Conservation (phyloP, 2,329 filamentous ascomycete genomes). For the Cladosporium sp. region DNA sequence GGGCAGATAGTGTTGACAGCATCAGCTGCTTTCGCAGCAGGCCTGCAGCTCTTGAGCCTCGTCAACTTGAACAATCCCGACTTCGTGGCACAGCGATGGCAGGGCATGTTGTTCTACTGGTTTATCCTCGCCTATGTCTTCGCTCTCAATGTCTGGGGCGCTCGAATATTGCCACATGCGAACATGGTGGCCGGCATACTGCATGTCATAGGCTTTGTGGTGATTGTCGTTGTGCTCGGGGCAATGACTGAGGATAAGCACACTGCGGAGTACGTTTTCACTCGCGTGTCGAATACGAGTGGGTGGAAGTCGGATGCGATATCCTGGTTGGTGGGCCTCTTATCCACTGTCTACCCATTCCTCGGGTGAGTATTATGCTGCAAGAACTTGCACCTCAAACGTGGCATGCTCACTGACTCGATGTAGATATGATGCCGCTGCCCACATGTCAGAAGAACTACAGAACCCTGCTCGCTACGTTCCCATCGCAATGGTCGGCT, state of each 20-base stretch:
- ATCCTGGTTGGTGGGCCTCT: conserved; percentile 42
- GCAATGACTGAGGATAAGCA: conserved; percentile 31
- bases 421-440: conserved; percentile 33
- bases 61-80: conserved; percentile 26
- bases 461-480: conserved; percentile 21
- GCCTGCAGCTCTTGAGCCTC: conserved; percentile 22
- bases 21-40: conserved; percentile 16
- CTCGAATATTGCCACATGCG: conserved; percentile 41
- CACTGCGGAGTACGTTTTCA: conserved; percentile 41
- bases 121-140: conserved; percentile 35
- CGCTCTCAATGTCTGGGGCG: conserved; percentile 42
- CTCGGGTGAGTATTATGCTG: conserved; percentile 12
- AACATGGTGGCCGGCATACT: conserved; percentile 47
- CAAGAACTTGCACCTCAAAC: not conserved
- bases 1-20: conserved; percentile 19
- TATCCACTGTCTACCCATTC: conserved; percentile 23
- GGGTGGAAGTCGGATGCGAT: conserved; percentile 41
- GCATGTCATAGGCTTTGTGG: conserved; percentile 51
- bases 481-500: conserved; percentile 22
- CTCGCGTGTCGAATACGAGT: conserved; percentile 38
- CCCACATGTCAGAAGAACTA: conserved; percentile 33
- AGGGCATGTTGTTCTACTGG: conserved; percentile 47
- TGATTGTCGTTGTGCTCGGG: conserved; percentile 44
- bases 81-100: conserved; percentile 35
- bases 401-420: not conserved